Percentiles rank a stretch among this genome's conserved stretches.
Evolutionary conservation across 495 filamentous ascomycete genomes (phyloP).

Genomic region (Pseudoneurospora amorphoporcata): DNA sequence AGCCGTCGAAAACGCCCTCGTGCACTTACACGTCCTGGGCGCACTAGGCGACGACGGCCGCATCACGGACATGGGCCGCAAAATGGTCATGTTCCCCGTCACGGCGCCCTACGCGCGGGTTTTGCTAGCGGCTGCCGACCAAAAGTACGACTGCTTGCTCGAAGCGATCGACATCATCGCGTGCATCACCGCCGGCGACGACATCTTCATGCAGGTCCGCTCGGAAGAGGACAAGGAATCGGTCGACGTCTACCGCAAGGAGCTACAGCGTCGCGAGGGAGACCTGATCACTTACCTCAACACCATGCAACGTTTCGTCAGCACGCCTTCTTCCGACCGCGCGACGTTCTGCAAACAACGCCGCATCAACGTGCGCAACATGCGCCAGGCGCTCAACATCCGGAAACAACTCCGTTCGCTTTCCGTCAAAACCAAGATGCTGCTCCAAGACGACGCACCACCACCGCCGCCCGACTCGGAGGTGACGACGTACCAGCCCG

Average conservation of each 20-base stretch:
- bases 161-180: conserved; percentile 91
- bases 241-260: conserved; percentile 58
- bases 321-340: conserved; percentile 62
- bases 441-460: conserved; percentile 27
- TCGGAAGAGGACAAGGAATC: conserved; percentile 76
- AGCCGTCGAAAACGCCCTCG: conserved; percentile 69
- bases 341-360: conserved; percentile 68
- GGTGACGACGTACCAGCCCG: conserved; percentile 26
- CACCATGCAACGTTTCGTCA: conserved; percentile 65
- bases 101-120: conserved; percentile 74
- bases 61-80: conserved; percentile 63
- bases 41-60: conserved; percentile 62
- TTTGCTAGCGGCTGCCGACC: conserved; percentile 65
- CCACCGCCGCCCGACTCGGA: conserved; percentile 36
- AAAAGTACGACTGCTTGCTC: conserved; percentile 56
- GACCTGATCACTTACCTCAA: conserved; percentile 82
- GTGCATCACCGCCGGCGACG: conserved; percentile 72
- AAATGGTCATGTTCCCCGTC: conserved; percentile 76
- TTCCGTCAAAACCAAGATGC: conserved; percentile 40
- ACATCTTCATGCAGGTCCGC: conserved; percentile 70
- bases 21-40: conserved; percentile 67
- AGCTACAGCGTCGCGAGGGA: conserved; percentile 71
- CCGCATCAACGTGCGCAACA: conserved; percentile 69
- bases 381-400: conserved; percentile 64
- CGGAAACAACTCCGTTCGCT: conserved; percentile 74